These are phyloP conservation scores for Clohesyomyces aquaticus DNA, from an alignment of 495 filamentous ascomycete genomes.

Conservation along the genomic window DNA sequence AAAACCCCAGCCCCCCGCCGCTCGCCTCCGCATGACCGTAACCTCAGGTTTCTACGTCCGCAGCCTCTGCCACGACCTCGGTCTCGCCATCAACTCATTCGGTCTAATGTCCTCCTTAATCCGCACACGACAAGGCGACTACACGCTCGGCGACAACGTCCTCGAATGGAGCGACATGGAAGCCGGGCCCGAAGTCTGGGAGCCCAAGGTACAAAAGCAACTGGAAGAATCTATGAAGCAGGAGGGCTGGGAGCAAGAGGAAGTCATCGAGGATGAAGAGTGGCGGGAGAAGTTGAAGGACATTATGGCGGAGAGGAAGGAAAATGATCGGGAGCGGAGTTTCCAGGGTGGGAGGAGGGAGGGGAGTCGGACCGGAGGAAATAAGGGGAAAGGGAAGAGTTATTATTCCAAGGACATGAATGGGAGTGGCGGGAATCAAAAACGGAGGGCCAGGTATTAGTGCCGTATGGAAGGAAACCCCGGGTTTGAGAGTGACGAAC, in stretches of 20 bases:
- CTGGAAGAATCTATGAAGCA: constrained; percentile 63
- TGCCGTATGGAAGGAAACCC: not conserved
- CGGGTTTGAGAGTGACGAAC: too few species aligned
- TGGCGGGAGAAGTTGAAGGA: constrained; percentile 16
- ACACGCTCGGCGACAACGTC: constrained; percentile 70
- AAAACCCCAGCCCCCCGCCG: constrained; percentile 65
- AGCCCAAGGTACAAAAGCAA: constrained; percentile 68
- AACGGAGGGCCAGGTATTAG: not conserved
- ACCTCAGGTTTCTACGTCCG: constrained; percentile 97
- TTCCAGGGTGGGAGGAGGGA: constrained; percentile 28
- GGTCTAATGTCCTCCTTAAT: constrained; percentile 86
- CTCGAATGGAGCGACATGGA: constrained; percentile 81
- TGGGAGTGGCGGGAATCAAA: not conserved
- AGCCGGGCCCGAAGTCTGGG: constrained; percentile 82
- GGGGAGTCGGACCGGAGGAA: not conserved
- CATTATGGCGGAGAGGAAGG: constrained; percentile 10
- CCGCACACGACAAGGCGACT: constrained; percentile 79
- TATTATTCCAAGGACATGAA: constrained; percentile 20
- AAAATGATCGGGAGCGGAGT: constrained; percentile 17
- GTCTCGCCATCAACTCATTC: constrained; percentile 76
- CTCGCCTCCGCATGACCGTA: constrained; percentile 85
- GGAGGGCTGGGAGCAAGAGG: constrained; percentile 35
- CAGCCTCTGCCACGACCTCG: constrained; percentile 88
- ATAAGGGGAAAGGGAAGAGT: constrained; percentile 6
- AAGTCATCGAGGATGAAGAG: constrained; percentile 28